These are phyloP conservation scores for Rosa rugosa DNA, from an alignment of 306 rosid genomes.

Conservation along the genomic window DNA sequence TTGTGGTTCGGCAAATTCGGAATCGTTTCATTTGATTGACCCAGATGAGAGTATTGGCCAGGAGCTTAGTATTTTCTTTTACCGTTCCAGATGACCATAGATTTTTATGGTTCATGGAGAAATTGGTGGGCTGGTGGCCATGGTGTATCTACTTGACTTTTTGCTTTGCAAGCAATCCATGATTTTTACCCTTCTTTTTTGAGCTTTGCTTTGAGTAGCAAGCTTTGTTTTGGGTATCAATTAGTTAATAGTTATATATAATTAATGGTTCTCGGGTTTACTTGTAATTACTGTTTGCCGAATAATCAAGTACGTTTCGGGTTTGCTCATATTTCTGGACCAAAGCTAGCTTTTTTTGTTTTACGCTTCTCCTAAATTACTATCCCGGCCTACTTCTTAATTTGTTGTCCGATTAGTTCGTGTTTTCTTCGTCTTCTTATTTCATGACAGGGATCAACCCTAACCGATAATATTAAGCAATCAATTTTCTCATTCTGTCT, in stretches of 20 bases:
- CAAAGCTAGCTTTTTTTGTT: not conserved
- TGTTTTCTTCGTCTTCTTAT: not conserved
- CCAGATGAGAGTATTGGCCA: constrained; percentile 70
- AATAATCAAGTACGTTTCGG: not conserved
- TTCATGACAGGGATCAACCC: too few relatives aligned
- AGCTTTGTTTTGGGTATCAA: constrained; percentile 9
- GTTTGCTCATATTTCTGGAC: not conserved
- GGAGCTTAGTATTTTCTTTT: constrained; percentile 85
- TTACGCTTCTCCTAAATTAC: not conserved
- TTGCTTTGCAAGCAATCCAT: not conserved
- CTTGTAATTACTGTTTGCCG: not conserved
- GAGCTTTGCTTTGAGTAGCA: constrained; percentile 27
- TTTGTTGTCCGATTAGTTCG: not conserved
- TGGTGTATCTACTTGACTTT: not conserved
- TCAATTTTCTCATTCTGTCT: not conserved
- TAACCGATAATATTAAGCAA: not conserved
- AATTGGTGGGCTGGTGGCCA: not conserved
- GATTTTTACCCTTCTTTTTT: constrained; percentile 13
- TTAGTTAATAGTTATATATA: too few relatives aligned
- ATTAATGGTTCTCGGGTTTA: not conserved
- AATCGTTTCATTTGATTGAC: constrained; percentile 87
- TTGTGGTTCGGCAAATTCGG: constrained; percentile 55
- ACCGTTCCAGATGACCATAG: constrained; percentile 38
- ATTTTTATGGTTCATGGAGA: too few relatives aligned
- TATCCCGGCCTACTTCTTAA: not conserved